phyloP scores from a whole-genome alignment of 2,329 filamentous ascomycete species.

The Diaporthe eres region DNA sequence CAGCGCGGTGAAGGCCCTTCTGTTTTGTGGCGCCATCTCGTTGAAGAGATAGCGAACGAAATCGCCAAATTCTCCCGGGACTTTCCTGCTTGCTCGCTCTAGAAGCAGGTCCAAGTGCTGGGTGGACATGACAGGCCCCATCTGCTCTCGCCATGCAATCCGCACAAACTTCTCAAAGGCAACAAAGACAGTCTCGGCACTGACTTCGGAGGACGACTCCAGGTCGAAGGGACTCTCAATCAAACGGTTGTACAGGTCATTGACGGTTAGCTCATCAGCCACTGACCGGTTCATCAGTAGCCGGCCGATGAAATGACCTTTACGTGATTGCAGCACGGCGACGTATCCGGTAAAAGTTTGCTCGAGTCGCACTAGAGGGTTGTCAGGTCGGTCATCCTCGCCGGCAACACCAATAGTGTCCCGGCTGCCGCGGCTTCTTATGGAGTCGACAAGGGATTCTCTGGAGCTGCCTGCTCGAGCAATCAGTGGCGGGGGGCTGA shows the following conservation, averaged over 20 bases:
- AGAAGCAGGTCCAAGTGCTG: constrained; percentile 83
- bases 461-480: constrained; percentile 42
- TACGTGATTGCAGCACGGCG: constrained; percentile 84
- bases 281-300: constrained; percentile 77
- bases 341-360: constrained; percentile 89
- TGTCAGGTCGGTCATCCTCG: constrained; percentile 71
- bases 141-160: constrained; percentile 89
- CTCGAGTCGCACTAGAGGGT: constrained; percentile 81
- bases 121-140: constrained; percentile 85
- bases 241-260: constrained; percentile 90
- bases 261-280: constrained; percentile 85
- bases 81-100: constrained; percentile 73
- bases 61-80: constrained; percentile 80
- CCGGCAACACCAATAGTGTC: constrained; percentile 57
- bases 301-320: constrained; percentile 87
- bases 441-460: constrained; percentile 68
- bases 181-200: constrained; percentile 88
- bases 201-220: constrained; percentile 80
- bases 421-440: constrained; percentile 63
- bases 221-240: constrained; percentile 86
- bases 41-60: constrained; percentile 75
- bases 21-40: constrained; percentile 78
- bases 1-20: constrained; percentile 84
- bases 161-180: constrained; percentile 94
- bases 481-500: constrained; percentile 39